Evolutionary conservation across 805 yeast genomes (phyloP).

Genomic region (Saturnispora halmiae): DNA sequence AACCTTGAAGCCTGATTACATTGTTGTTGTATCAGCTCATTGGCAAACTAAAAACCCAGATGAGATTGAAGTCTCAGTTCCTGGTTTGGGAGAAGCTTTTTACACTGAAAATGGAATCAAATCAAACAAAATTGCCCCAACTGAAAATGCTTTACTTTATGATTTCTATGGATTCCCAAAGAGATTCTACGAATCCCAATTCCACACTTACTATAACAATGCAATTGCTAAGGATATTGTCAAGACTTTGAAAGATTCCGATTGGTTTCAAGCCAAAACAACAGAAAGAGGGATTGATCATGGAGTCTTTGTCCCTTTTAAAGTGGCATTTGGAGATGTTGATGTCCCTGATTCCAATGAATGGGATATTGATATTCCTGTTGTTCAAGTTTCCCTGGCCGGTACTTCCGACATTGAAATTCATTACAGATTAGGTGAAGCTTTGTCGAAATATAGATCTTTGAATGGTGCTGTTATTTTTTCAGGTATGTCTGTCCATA

Average conservation of each 20-base stretch:
- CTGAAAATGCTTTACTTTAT: constrained; percentile 52
- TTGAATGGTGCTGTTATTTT: constrained; percentile 46
- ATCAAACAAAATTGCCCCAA: constrained; percentile 17
- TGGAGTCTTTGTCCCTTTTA: constrained; percentile 76
- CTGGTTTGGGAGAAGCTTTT: constrained; percentile 22
- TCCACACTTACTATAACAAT: constrained; percentile 41
- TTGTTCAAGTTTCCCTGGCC: constrained; percentile 44
- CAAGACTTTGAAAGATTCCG: constrained; percentile 32
- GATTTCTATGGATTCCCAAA: constrained; percentile 70
- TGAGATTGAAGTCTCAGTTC: constrained; percentile 41
- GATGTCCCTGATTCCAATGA: constrained; percentile 28
- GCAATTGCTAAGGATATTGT: constrained; percentile 38
- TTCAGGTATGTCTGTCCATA: constrained; percentile 79
- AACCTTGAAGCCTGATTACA: constrained; percentile 50
- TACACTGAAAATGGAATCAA: constrained; percentile 13
- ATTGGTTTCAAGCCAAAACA: constrained; percentile 34
- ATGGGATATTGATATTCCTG: constrained; percentile 38
- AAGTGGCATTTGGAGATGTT: constrained; percentile 51
- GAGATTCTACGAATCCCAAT: constrained; percentile 52
- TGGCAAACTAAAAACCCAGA: constrained; percentile 48
- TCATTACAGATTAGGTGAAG: constrained; percentile 48
- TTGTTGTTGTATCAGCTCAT: constrained; percentile 66
- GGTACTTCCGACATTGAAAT: constrained; percentile 33
- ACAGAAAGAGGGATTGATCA: constrained; percentile 67
- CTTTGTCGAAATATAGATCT: constrained; percentile 41